These are phyloP conservation scores for Manihot esculenta DNA, from an alignment of 441 rosid genomes.

Conservation along the genomic window DNA sequence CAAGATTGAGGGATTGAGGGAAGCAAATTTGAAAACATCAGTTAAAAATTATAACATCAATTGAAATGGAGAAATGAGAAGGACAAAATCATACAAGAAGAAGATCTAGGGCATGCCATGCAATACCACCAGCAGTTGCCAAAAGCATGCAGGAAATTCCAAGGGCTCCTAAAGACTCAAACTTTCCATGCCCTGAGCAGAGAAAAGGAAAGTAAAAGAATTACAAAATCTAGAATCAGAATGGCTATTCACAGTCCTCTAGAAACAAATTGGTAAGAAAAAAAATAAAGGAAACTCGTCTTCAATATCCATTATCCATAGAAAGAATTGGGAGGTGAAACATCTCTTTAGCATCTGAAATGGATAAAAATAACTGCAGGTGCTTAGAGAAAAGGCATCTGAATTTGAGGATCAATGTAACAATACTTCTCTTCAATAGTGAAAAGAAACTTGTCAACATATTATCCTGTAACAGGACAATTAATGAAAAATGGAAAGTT, in stretches of 20 bases:
- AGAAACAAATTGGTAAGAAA: not conserved
- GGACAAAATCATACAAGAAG: constrained; percentile 46
- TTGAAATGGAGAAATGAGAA: constrained; percentile 15
- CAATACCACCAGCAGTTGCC: constrained; percentile 87
- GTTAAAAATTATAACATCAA: not conserved
- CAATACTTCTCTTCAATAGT: not conserved
- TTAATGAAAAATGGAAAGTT: too few species aligned
- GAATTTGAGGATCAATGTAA: not conserved
- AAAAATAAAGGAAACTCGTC: too few species aligned
- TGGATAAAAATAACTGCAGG: not conserved
- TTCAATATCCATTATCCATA: not conserved
- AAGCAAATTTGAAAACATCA: not conserved
- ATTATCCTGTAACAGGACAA: not conserved
- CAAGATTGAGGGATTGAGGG: constrained; percentile 4
- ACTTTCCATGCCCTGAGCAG: constrained; percentile 81
- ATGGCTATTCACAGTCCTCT: not conserved
- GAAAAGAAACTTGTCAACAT: not conserved
- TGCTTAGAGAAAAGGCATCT: not conserved
- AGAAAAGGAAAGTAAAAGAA: constrained; percentile 17
- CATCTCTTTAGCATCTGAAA: not conserved
- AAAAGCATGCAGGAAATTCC: constrained; percentile 92
- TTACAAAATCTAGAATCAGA: constrained; percentile 12
- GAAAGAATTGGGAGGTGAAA: not conserved
- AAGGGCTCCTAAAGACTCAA: constrained; percentile 91
- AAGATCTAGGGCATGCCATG: constrained; percentile 81